Base-by-base conservation (phyloP, 352 stramenopile genomes). In the Phytophthora podocarpi region DNA sequence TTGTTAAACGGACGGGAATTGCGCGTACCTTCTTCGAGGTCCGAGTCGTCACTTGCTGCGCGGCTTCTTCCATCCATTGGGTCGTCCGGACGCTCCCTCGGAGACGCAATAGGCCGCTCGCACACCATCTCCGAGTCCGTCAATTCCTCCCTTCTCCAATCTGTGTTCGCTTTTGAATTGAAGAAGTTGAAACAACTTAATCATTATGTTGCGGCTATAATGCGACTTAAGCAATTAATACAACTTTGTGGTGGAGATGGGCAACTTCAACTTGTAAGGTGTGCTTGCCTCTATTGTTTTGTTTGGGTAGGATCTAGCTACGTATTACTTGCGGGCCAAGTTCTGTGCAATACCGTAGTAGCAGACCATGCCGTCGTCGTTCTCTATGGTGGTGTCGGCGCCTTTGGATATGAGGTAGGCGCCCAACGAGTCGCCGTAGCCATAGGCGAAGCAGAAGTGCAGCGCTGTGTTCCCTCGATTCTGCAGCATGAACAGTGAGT, bases 361-460 rank as follows among this genome's bases (percentile, higher is more conserved):
- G 64, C 87, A 95, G 8, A 76, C 47, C 5, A 72, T 37, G 0
- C 82, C 82, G 21, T 92, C 75, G 16, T 79, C 64, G 71, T 97
- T 97, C 12, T 65, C 57, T 48, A 96, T 53, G 18, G 61, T 64
- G 23, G 84, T 81, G 54, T 93, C 84, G 11, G 87, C 89, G 34
- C 89, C 89, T 64, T 97, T 97, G 24, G 79, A 90, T 39, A 97
- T 83, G 42, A 97, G 71, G 54, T 97, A 97, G 39, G 76, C 84
- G 24, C 85, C 86, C 7, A 97, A 65, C n/a, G 82, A 91, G 35
- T 95, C 83, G 23, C 82, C 87, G 51, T 97, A 97, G 21, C 85
- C 87, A 57, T 96, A 97, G 16, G 81, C 79, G 56, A 95, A 97
- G 69, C 89, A 97, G 54, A 96, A 97, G 41, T 97, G 91, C 35